Percentiles rank a stretch among this genome's conserved stretches.
Conservation (phyloP, 768 basidiomycete genomes). For the Kwoniella sp. region DNA sequence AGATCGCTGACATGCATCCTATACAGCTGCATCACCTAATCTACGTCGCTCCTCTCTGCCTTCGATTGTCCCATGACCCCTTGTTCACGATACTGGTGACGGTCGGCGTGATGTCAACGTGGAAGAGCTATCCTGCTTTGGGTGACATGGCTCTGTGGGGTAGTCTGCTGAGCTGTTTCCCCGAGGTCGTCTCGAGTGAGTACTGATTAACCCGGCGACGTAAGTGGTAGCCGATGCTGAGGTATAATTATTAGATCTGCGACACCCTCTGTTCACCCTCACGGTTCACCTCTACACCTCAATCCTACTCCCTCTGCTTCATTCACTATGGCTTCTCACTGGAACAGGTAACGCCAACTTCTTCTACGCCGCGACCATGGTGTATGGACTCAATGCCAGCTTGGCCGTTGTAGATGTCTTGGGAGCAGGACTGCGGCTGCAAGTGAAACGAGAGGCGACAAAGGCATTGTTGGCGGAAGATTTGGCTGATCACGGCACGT, state of each 20-base stretch:
- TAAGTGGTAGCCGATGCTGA: not conserved
- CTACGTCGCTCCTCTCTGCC: constrained; percentile 79
- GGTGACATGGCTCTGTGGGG: constrained; percentile 86
- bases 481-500: not conserved
- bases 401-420: constrained; percentile 78
- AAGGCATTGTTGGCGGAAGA: constrained; percentile 14
- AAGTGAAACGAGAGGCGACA: constrained; percentile 50
- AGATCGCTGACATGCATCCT: not conserved
- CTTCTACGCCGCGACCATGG: constrained; percentile 92
- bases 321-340: constrained; percentile 84
- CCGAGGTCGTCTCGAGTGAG: constrained; percentile 80
- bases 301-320: constrained; percentile 84
- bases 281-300: constrained; percentile 81
- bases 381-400: constrained; percentile 85
- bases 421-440: constrained; percentile 78
- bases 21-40: constrained; percentile 75
- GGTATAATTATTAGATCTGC: constrained; percentile 66
- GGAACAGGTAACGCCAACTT: constrained; percentile 98
- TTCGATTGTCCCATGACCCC: constrained; percentile 90
- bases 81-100: constrained; percentile 78
- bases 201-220: constrained; percentile 23
- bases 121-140: constrained; percentile 90
- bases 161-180: constrained; percentile 77
- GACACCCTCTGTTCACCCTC: constrained; percentile 79
- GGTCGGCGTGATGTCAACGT: constrained; percentile 73